These are phyloP conservation scores for Xylariaceae sp. DNA, from an alignment of 2,329 filamentous ascomycete species.

Conservation along the genomic window DNA sequence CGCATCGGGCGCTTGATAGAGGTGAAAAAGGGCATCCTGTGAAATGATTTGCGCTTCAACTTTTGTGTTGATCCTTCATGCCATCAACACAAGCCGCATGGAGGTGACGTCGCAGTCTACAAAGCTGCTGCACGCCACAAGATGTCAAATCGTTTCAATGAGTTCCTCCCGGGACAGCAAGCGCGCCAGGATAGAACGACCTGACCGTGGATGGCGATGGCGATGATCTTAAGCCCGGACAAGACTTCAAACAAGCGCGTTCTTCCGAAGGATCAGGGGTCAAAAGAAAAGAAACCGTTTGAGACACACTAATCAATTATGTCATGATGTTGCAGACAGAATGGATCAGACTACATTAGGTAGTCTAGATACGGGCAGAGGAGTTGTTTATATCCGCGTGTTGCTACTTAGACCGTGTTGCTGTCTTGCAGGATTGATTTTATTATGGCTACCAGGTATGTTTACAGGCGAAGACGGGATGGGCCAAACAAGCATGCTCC, in stretches of 20 bases:
- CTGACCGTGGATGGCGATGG: neutral
- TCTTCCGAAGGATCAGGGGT: neutral
- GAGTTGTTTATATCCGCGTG: neutral
- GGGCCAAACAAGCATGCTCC: no score
- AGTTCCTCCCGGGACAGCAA: neutral
- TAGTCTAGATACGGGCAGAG: neutral
- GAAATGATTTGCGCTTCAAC: neutral
- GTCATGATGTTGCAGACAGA: conserved; percentile 6
- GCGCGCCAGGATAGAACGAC: neutral
- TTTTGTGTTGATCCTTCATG: conserved; percentile 12
- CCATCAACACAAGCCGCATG: conserved; percentile 19
- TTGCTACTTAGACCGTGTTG: neutral
- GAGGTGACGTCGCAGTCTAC: conserved; percentile 3
- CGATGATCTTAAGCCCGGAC: neutral
- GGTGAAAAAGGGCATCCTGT: conserved; percentile 25
- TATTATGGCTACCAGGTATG: no score
- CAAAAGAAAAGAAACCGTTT: conserved; percentile 11
- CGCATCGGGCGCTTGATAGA: conserved; percentile 25
- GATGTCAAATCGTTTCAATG: neutral
- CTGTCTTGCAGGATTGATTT: conserved; percentile 3
- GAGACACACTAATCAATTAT: conserved; percentile 19
- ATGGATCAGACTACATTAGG: no score
- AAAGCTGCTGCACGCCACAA: neutral
- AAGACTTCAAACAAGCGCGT: neutral
- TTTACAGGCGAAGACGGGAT: no score